These are phyloP conservation scores for Auricularia cornea DNA, from an alignment of 768 basidiomycete species.

Conservation along the genomic window DNA sequence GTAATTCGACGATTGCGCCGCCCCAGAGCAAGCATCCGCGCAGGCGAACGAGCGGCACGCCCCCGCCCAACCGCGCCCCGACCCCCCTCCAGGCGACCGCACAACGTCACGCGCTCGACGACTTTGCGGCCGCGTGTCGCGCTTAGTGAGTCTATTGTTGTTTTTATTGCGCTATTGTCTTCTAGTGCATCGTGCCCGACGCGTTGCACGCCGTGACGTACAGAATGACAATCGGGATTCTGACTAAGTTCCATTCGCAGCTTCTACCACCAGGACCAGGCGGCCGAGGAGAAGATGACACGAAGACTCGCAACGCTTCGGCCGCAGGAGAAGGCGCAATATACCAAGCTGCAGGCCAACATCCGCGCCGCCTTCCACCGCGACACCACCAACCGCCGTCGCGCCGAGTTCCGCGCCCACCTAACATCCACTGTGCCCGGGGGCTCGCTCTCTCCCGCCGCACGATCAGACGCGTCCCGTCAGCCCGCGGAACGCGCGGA, in stretches of 20 bases:
- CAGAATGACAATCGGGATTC: background rate
- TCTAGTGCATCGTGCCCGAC: background rate
- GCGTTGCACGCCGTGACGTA: background rate
- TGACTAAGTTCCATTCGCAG: conserved; percentile 27
- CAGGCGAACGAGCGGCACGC: conserved; percentile 17
- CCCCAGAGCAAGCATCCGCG: background rate
- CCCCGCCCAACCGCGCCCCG: conserved; percentile 51
- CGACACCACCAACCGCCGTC: conserved; percentile 63
- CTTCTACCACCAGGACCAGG: conserved; percentile 79
- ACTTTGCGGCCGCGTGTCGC: conserved; percentile 68
- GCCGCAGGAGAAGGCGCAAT: conserved; percentile 78
- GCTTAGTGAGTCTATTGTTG: conserved; percentile 48
- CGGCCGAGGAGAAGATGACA: conserved; percentile 71
- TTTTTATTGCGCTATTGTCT: background rate
- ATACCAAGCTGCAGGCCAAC: conserved; percentile 77
- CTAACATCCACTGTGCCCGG: conserved; percentile 71
- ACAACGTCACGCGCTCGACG: conserved; percentile 57
- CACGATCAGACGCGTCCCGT: conserved; percentile 57
- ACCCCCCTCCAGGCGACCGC: conserved; percentile 56
- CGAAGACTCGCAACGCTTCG: conserved; percentile 73
- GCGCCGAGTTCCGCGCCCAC: conserved; percentile 81
- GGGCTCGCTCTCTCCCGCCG: conserved; percentile 66
- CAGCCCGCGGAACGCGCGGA: conserved; percentile 66
- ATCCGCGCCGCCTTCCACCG: conserved; percentile 81
- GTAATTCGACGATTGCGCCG: background rate